Conservation (phyloP, 495 filamentous ascomycete genomes). For the Cudoniella acicularis region DNA sequence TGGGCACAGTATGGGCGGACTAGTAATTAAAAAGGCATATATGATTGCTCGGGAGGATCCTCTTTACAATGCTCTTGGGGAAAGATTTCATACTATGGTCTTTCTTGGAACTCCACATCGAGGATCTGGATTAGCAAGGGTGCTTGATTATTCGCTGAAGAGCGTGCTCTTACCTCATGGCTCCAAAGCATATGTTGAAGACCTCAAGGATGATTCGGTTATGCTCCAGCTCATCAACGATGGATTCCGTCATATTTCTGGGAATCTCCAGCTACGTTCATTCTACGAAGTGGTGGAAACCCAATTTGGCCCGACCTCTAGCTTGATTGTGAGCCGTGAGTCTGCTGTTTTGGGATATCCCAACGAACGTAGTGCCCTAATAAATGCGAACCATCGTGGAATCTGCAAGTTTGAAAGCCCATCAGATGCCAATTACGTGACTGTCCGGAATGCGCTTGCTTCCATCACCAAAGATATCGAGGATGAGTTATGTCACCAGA, state of each 20-base stretch:
- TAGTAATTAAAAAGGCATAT: conserved; percentile 46
- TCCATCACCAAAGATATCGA: background rate
- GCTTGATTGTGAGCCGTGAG: conserved; percentile 40
- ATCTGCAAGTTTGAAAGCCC: conserved; percentile 43
- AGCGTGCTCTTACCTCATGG: background rate
- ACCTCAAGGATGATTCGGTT: conserved; percentile 34
- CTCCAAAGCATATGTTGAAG: conserved; percentile 33
- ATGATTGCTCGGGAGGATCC: conserved; percentile 26
- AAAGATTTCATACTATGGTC: conserved; percentile 37
- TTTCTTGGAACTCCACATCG: conserved; percentile 52
- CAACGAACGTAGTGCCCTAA: too few relatives aligned
- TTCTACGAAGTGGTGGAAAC: conserved; percentile 47
- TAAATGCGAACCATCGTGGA: conserved; percentile 45
- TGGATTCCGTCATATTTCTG: conserved; percentile 40
- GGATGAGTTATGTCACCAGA: too few relatives aligned
- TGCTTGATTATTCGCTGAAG: conserved; percentile 36
- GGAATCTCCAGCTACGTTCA: conserved; percentile 35
- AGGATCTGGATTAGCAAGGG: conserved; percentile 41
- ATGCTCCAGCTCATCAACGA: conserved; percentile 43
- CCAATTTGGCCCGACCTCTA: conserved; percentile 19
- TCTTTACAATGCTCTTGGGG: conserved; percentile 24
- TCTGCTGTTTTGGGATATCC: conserved; percentile 36
- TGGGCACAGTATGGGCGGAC: conserved; percentile 52
- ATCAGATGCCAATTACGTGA: conserved; percentile 39
- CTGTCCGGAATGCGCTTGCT: conserved; percentile 29